Evolutionary conservation across 2,329 filamentous ascomycete genomes (phyloP).

Genomic region (Parastagonospora nodorum): DNA sequence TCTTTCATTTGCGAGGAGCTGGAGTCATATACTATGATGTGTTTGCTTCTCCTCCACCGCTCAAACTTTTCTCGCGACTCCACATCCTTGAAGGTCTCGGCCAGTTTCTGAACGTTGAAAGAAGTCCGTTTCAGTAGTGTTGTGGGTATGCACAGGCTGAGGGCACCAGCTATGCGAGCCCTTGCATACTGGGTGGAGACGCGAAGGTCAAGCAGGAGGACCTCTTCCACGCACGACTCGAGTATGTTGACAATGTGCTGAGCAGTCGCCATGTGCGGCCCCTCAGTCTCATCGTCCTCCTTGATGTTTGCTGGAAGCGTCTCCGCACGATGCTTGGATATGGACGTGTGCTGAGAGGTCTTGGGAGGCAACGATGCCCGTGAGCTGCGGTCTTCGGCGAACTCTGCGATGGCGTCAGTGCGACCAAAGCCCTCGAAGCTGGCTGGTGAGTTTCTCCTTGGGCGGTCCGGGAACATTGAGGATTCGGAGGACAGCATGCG

Average conservation of each 20-base stretch:
- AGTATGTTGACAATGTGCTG: slow-evolving; percentile 57
- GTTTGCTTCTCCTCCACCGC: slow-evolving; percentile 73
- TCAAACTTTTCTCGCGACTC: slow-evolving; percentile 74
- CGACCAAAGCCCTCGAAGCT: slow-evolving; percentile 47
- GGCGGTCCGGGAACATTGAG: slow-evolving; percentile 47
- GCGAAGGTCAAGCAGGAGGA: slow-evolving; percentile 82
- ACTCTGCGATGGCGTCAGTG: slow-evolving; percentile 42
- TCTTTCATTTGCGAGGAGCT: slow-evolving; percentile 79
- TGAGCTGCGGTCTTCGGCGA: slow-evolving; percentile 36
- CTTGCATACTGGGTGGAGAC: slow-evolving; percentile 81
- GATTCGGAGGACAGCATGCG: slow-evolving; percentile 54
- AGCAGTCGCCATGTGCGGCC: slow-evolving; percentile 51
- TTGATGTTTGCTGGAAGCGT: slow-evolving; percentile 49
- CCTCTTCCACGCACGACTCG: slow-evolving; percentile 53
- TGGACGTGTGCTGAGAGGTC: slow-evolving; percentile 17
- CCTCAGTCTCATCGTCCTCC: slow-evolving; percentile 30
- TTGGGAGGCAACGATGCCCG: slow-evolving; percentile 40
- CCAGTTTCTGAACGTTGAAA: slow-evolving; percentile 85
- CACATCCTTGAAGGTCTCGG: slow-evolving; percentile 80
- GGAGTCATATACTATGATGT: slow-evolving; percentile 87
- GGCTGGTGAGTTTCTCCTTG: slow-evolving; percentile 55
- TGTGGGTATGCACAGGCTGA: slow-evolving; percentile 94
- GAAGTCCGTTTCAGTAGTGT: slow-evolving; percentile 89
- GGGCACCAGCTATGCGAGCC: slow-evolving; percentile 75
- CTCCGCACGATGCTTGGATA: slow-evolving; percentile 48